Conservation (phyloP, 768 basidiomycete genomes). For the Dendrothele bispora region DNA sequence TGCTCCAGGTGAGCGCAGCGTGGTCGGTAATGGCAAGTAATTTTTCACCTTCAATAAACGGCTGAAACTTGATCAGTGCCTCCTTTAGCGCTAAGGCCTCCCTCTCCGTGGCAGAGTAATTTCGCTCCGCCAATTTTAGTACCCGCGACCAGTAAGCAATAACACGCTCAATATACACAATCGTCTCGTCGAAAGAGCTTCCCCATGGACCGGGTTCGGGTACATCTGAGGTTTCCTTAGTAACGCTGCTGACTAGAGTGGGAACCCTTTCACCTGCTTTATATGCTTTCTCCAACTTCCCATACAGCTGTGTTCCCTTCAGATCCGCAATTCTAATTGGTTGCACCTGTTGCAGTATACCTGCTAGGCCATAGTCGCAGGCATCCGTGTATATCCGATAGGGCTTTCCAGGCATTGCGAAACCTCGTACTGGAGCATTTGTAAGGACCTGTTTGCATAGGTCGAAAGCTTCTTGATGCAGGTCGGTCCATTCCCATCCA, state of each 20-base stretch:
- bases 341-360: background rate
- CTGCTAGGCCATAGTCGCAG: background rate
- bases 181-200: background rate
- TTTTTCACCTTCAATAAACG: background rate
- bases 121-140: background rate
- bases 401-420: constrained; percentile 11
- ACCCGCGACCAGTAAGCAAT: background rate
- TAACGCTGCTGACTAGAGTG: background rate
- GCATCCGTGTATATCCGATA: constrained; percentile 26
- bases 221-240: background rate
- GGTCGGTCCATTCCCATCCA: constrained; percentile 19
- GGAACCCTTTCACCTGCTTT: background rate
- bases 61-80: no score
- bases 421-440: constrained; percentile 23
- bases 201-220: background rate
- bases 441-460: background rate
- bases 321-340: background rate
- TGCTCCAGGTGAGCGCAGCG: constrained; percentile 34
- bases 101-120: no score
- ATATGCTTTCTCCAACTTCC: background rate
- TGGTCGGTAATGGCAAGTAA: constrained; percentile 12
- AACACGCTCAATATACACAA: background rate
- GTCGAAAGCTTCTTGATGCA: constrained; percentile 19
- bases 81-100: no score
- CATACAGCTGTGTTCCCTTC: background rate